phyloP scores from a whole-genome alignment of 768 basidiomycete genomes.

The Auricularia sp. region DNA sequence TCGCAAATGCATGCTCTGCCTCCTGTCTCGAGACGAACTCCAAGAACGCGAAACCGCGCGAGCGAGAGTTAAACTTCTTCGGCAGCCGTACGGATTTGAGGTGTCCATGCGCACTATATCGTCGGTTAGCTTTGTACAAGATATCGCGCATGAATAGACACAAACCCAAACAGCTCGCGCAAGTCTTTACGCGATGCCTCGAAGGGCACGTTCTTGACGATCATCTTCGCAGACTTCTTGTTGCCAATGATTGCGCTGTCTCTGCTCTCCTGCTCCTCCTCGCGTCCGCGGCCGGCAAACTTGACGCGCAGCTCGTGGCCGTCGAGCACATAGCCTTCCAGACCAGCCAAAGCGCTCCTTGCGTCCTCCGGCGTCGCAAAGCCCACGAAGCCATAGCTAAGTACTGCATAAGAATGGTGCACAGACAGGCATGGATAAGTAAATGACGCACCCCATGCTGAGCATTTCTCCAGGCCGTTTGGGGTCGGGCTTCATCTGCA shows the following conservation, averaged over 20 bases:
- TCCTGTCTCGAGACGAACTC: constrained; percentile 87
- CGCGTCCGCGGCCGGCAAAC: constrained; percentile 69
- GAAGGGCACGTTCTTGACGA: constrained; percentile 97
- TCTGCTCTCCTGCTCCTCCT: constrained; percentile 43
- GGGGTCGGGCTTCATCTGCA: constrained; percentile 86
- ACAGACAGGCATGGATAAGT: no score
- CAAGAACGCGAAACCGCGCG: constrained; percentile 92
- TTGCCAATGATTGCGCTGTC: constrained; percentile 27
- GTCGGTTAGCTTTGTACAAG: constrained; percentile 4
- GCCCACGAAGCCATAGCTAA: constrained; percentile 78
- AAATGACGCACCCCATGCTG: constrained; percentile 57
- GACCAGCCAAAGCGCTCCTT: constrained; percentile 58
- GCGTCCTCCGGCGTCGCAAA: constrained; percentile 72
- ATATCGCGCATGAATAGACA: constrained; percentile 11
- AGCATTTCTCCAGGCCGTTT: constrained; percentile 55
- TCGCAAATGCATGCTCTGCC: constrained; percentile 78
- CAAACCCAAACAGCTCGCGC: constrained; percentile 77
- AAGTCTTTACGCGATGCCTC: constrained; percentile 92
- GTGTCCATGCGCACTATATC: constrained; percentile 68
- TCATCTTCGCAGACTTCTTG: constrained; percentile 80
- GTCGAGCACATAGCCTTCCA: constrained; percentile 77
- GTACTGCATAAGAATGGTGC: no score
- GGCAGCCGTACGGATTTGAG: constrained; percentile 93
- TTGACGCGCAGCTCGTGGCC: constrained; percentile 76
- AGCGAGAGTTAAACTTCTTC: constrained; percentile 78